phyloP scores from a whole-genome alignment of 1,284 basidiomycete species.

The Papiliotrema flavescens region DNA sequence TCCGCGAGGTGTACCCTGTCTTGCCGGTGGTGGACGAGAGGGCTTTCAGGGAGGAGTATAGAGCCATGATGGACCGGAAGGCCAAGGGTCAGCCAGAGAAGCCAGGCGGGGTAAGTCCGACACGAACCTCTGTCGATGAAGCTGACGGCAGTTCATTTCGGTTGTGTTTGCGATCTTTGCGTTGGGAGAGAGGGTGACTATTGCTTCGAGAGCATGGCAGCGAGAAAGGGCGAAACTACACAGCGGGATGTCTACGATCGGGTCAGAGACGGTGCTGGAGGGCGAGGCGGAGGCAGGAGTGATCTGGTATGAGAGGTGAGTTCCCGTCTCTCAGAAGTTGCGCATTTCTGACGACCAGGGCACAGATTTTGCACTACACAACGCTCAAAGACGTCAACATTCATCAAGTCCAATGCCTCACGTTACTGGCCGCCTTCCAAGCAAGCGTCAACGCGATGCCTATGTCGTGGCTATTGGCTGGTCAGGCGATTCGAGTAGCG shows the following conservation, averaged over 20 bases:
- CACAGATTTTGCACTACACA: constrained; percentile 82
- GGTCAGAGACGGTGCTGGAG: constrained; percentile 28
- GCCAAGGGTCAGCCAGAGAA: constrained; percentile 17
- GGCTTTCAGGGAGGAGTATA: constrained; percentile 68
- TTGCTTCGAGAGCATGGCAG: constrained; percentile 58
- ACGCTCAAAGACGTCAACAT: constrained; percentile 72
- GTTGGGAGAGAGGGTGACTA: constrained; percentile 58
- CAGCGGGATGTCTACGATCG: background rate
- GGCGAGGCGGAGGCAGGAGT: constrained; percentile 47
- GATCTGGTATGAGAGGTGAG: constrained; percentile 42
- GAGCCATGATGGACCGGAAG: constrained; percentile 63
- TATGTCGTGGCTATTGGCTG: constrained; percentile 82
- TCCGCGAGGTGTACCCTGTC: constrained; percentile 74
- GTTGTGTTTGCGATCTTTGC: constrained; percentile 80
- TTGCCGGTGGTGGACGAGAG: constrained; percentile 80
- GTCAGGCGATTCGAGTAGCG: constrained; percentile 77
- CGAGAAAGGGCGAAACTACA: constrained; percentile 59
- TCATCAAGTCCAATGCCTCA: constrained; percentile 80
- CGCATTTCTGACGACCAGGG: constrained; percentile 51
- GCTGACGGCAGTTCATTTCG: constrained; percentile 64
- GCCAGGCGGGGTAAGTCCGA: constrained; percentile 45
- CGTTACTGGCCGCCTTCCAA: constrained; percentile 79
- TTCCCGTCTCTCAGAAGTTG: background rate
- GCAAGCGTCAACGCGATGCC: constrained; percentile 86
- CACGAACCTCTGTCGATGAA: constrained; percentile 18